A percentile compares a stretch with the other conserved stretches of the same genome.
Evolutionary conservation across 176 grass and related monocot species (phyloP).

Genomic region (Bromus sterilis): DNA sequence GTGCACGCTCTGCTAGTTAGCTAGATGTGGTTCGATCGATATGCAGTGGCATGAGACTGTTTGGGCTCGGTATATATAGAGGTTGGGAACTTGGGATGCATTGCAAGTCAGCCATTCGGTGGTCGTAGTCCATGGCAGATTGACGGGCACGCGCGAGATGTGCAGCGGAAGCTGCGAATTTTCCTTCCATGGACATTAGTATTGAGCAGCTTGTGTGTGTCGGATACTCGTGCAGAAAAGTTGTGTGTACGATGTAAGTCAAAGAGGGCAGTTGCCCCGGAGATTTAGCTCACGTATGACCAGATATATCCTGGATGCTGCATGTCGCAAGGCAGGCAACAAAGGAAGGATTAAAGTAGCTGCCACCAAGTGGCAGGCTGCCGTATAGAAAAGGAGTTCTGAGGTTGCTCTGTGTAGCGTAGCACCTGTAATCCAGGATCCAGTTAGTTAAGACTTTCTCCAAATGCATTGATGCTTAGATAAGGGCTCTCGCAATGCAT

Average conservation of each 20-base stretch:
- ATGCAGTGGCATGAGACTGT: no score
- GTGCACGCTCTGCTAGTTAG: neutral
- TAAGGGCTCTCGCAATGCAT: no score
- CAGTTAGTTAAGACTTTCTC: no score
- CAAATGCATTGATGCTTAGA: no score
- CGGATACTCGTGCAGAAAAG: neutral
- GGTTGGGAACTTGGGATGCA: no score
- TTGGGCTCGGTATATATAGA: slow-evolving; percentile 23
- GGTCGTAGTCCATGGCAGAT: neutral
- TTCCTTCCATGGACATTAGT: neutral
- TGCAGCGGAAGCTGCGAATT: neutral
- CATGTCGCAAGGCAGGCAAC: neutral
- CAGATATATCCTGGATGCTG: slow-evolving; percentile 21
- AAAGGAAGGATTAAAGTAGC: neutral
- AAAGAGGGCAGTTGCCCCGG: slow-evolving; percentile 14
- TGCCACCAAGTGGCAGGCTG: neutral
- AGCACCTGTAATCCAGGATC: neutral
- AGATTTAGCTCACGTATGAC: slow-evolving; percentile 10
- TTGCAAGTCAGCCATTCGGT: neutral
- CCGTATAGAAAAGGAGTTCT: neutral
- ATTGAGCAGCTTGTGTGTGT: neutral
- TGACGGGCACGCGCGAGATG: neutral
- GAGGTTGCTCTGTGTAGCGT: neutral
- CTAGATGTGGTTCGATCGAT: neutral
- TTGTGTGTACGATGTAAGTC: slow-evolving; percentile 2